phyloP scores from a whole-genome alignment of 2,329 filamentous ascomycete species.

The Elsinoe ampelina region DNA sequence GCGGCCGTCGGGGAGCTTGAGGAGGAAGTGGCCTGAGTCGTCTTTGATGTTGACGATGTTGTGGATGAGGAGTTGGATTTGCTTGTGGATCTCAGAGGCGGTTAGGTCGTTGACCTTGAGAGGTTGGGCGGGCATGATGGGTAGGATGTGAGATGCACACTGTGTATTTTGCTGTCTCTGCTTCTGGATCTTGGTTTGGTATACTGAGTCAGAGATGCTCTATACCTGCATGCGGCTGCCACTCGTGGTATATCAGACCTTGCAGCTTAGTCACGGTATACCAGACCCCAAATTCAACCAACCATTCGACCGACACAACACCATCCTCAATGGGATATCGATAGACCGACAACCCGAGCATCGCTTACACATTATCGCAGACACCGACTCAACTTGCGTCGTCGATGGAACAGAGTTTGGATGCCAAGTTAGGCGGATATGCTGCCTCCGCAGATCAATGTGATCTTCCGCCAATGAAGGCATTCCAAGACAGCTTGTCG shows the following conservation, averaged over 20 bases:
- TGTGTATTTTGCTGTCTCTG: neutral
- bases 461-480: slow-evolving; percentile 8
- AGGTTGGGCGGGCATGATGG: slow-evolving; percentile 29
- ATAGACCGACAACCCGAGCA: neutral
- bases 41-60: slow-evolving; percentile 72
- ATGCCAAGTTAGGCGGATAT: slow-evolving; percentile 1
- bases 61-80: slow-evolving; percentile 58
- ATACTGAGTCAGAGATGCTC: neutral
- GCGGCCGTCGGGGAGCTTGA: slow-evolving; percentile 61
- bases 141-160: neutral
- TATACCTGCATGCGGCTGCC: slow-evolving; percentile 1
- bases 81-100: slow-evolving; percentile 38
- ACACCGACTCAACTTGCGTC: neutral
- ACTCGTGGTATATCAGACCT: neutral
- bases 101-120: slow-evolving; percentile 33
- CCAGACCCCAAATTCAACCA: neutral
- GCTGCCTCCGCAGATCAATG: neutral
- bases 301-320: neutral
- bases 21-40: slow-evolving; percentile 62
- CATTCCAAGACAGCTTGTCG: neutral
- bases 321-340: neutral
- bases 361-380: neutral
- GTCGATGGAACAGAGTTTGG: neutral
- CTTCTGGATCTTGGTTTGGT: slow-evolving; percentile 12
- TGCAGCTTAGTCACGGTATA: slow-evolving; percentile 2